Evolutionary conservation across 768 basidiomycete genomes (phyloP), one percentile per base, ranked within the genome.

Genomic region (Trametopsis cervina): DNA sequence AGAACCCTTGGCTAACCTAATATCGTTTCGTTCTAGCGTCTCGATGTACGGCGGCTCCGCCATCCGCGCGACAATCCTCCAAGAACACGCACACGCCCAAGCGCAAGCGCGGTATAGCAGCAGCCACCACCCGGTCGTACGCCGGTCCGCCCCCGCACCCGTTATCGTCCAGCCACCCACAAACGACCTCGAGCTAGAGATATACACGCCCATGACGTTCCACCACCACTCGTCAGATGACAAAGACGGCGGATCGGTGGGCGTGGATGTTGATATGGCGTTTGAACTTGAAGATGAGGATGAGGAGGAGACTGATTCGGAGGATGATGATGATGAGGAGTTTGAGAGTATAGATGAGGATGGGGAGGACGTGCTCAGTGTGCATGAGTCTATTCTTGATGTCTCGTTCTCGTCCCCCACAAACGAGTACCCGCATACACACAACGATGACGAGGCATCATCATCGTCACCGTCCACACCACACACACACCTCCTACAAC

Each of bases 251-350:
- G 40, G 40, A 9, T 10, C 40, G 40, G 9, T 18, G n/a, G n/a
- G n/a, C n/a, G 44, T 46, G 21, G 44, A 35, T 15, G 45, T 44
- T 11, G 45, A 51, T 40, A 51, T 47, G 50, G 46, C 50, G 9
- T 51, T 51, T 29, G 50, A 51, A 13, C 21, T 47, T 25, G 50
- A 51, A 25, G n/a, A n/a, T n/a, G n/a, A n/a, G n/a, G n/a, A n/a
- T n/a, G n/a, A n/a, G n/a, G n/a, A n/a, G 44, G 37, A 13, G 44
- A 37, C 9, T 40, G 44, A 46, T 12, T 40, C 44, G 27, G 44
- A 46, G 27, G 20, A 12, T 11, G 40, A 41, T 11, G 27, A 29
- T 5, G 44, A 46, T 33, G 33, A 33, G 33, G 44, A 46, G 27
- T 25, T 17, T 5, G 11, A 22, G 10, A 12, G 12, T 10, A 9